Conservation (phyloP, 1,284 basidiomycete genomes). For the Marasmius tenuissimus region DNA sequence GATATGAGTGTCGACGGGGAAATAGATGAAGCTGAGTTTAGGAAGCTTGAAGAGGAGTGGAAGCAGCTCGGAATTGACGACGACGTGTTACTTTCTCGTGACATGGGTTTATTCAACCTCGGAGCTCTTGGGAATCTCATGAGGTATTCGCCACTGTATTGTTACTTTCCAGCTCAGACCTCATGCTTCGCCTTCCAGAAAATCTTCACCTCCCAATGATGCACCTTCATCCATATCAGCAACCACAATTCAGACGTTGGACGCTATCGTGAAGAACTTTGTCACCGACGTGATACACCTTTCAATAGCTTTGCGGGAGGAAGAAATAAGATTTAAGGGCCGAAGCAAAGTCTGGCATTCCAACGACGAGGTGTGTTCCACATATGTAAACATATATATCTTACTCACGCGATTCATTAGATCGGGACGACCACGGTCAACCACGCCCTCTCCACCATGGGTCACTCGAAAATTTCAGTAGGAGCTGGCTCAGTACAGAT, state of each 20-base stretch:
- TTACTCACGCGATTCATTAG: slow-evolving; percentile 21
- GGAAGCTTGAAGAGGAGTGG: slow-evolving; percentile 44
- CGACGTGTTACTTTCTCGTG: slow-evolving; percentile 37
- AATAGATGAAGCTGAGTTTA: slow-evolving; percentile 31
- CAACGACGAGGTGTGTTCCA: slow-evolving; percentile 22
- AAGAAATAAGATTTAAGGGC: slow-evolving; percentile 53
- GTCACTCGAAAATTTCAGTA: slow-evolving; percentile 4
- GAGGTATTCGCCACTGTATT: slow-evolving; percentile 24
- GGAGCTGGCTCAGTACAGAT: not conserved
- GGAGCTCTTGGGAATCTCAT: slow-evolving; percentile 34
- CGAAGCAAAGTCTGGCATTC: slow-evolving; percentile 59
- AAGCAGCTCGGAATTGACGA: slow-evolving; percentile 41
- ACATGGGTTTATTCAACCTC: slow-evolving; percentile 53
- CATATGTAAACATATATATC: slow-evolving; percentile 1
- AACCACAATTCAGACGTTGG: slow-evolving; percentile 38
- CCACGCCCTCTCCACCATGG: slow-evolving; percentile 44
- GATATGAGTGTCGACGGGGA: slow-evolving; percentile 21
- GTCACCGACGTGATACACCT: slow-evolving; percentile 48
- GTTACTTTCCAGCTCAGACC: not conserved
- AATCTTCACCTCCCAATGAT: slow-evolving; percentile 10
- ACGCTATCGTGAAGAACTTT: slow-evolving; percentile 48
- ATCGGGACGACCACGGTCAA: slow-evolving; percentile 43
- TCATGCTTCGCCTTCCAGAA: no score
- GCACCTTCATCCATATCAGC: slow-evolving; percentile 28
- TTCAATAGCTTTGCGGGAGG: slow-evolving; percentile 52